phyloP scores from a whole-genome alignment of 805 yeast species.

The Clavispora vitiphila region DNA sequence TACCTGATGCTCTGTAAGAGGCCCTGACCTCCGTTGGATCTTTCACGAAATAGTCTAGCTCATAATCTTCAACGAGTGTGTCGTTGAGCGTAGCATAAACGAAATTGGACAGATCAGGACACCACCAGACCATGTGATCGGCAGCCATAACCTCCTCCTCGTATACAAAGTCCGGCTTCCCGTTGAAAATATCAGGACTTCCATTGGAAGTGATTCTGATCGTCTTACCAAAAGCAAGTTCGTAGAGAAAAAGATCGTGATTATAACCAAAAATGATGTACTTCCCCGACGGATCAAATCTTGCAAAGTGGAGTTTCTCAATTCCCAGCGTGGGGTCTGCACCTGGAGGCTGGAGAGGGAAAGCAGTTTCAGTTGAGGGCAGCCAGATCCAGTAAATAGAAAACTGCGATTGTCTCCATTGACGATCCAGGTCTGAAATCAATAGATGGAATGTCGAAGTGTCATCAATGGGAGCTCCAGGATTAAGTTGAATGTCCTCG shows the following conservation, averaged over 20 bases:
- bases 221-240: constrained; percentile 20
- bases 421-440: constrained; percentile 41
- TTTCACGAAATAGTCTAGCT: constrained; percentile 48
- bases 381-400: constrained; percentile 35
- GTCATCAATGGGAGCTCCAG: constrained; percentile 40
- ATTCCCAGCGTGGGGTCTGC: constrained; percentile 9
- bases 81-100: constrained; percentile 58
- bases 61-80: constrained; percentile 48
- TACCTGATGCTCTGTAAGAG: constrained; percentile 4
- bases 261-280: constrained; percentile 52
- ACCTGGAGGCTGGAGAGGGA: constrained; percentile 30
- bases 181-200: constrained; percentile 48
- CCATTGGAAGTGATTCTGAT: constrained; percentile 50
- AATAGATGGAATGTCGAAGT: constrained; percentile 45
- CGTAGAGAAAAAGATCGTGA: constrained; percentile 50
- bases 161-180: constrained; percentile 79
- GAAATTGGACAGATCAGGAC: constrained; percentile 53
- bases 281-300: constrained; percentile 59
- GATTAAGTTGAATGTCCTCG: constrained; percentile 32
- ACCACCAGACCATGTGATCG: constrained; percentile 70
- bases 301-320: constrained; percentile 33
- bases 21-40: constrained; percentile 14
- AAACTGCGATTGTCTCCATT: constrained; percentile 40
- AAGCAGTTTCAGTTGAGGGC: constrained; percentile 21
- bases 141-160: constrained; percentile 69